These are phyloP conservation scores for Penicillium bialowiezense DNA, from an alignment of 495 filamentous ascomycete genomes.

Conservation along the genomic window DNA sequence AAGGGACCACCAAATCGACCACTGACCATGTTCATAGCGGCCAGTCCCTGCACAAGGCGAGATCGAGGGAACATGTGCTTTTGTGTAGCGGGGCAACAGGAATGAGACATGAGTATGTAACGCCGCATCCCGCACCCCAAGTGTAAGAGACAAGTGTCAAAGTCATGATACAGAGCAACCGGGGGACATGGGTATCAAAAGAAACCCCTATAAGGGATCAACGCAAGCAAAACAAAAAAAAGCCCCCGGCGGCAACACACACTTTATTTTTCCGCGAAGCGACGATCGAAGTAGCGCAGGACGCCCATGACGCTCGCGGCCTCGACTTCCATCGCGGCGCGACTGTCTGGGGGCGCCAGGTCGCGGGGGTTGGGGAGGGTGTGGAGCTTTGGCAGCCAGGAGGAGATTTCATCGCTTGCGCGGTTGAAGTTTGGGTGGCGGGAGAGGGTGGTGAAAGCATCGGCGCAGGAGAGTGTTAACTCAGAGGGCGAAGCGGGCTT, in stretches of 20 bases:
- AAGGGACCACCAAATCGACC: conserved; percentile 7
- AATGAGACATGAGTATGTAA: not conserved
- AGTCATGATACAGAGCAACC: conserved; percentile 30
- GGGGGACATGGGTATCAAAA: conserved; percentile 43
- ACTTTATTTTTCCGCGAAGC: conserved; percentile 57
- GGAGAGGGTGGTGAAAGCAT: conserved; percentile 77
- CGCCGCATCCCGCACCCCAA: not conserved
- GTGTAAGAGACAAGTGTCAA: conserved; percentile 2
- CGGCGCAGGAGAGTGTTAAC: conserved; percentile 62
- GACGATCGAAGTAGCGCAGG: conserved; percentile 74
- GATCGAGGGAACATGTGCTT: conserved; percentile 16
- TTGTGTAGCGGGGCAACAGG: conserved; percentile 6
- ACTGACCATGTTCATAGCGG: conserved; percentile 29
- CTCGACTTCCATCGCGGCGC: conserved; percentile 74
- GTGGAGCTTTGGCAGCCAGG: conserved; percentile 72
- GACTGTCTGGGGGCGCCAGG: conserved; percentile 29
- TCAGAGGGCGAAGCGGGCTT: conserved; percentile 29
- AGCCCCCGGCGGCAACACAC: not conserved
- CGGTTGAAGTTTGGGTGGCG: conserved; percentile 76
- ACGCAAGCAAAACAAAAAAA: conserved; percentile 20
- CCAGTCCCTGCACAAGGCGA: conserved; percentile 7
- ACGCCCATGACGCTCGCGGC: conserved; percentile 86
- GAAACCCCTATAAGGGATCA: conserved; percentile 12
- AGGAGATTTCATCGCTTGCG: conserved; percentile 70
- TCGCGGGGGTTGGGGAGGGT: conserved; percentile 50